Conservation (phyloP, 257 asterid genomes). For the Ajuga chamaepitys region DNA sequence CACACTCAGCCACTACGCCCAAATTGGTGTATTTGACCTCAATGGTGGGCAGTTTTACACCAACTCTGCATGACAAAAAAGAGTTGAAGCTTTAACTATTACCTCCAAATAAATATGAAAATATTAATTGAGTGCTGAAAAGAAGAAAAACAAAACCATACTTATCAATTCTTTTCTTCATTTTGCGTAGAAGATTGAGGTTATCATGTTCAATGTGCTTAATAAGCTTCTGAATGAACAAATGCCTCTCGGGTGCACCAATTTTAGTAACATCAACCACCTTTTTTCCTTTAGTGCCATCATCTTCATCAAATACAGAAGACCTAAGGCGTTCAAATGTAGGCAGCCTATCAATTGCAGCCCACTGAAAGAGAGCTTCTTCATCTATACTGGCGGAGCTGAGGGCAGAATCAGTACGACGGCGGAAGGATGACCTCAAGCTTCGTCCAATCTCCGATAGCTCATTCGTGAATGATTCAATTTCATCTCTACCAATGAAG, state of each 20-base stretch:
- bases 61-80: constrained; percentile 39
- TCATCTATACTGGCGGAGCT: constrained; percentile 24
- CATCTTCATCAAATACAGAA: constrained; percentile 28
- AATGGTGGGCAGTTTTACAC: constrained; percentile 46
- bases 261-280: constrained; percentile 43
- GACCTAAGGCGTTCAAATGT: constrained; percentile 34
- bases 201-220: constrained; percentile 42
- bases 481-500: constrained; percentile 28
- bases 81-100: not conserved
- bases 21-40: constrained; percentile 51
- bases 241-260: constrained; percentile 31
- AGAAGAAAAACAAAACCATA: not conserved
- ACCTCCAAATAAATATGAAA: not conserved
- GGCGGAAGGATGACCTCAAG: constrained; percentile 24
- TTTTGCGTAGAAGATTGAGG: constrained; percentile 33
- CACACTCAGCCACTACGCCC: constrained; percentile 51
- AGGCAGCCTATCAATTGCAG: constrained; percentile 34
- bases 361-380: constrained; percentile 30
- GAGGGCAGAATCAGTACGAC: constrained; percentile 18
- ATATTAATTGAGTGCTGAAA: not conserved
- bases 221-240: constrained; percentile 42
- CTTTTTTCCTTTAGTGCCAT: constrained; percentile 15
- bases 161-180: constrained; percentile 43
- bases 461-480: constrained; percentile 31
- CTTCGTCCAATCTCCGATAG: constrained; percentile 29